Conservation (phyloP, 164 flowering plant species). For the Stephania yunnanensis region DNA sequence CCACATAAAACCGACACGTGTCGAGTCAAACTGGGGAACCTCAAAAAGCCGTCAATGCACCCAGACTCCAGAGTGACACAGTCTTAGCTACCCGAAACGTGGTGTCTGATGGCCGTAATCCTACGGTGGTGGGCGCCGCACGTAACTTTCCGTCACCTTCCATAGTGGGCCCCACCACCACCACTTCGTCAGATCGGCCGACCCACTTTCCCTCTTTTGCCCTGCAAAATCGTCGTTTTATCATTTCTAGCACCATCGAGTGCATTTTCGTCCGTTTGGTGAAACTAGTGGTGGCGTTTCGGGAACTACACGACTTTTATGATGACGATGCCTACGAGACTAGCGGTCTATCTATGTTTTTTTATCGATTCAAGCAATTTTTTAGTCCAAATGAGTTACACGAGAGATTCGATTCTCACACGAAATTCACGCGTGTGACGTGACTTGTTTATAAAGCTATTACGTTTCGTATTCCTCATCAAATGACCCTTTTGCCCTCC, state of each 20-base stretch:
- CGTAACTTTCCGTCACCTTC: neutral
- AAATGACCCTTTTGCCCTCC: too few relatives aligned
- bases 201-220: too few relatives aligned
- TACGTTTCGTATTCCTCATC: too few relatives aligned
- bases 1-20: neutral
- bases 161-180: neutral
- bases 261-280: neutral
- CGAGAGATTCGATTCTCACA: too few relatives aligned
- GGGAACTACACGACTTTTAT: neutral
- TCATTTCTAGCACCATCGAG: neutral
- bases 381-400: too few relatives aligned
- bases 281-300: neutral
- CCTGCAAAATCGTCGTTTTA: neutral
- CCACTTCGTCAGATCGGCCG: neutral
- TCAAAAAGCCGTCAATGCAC: neutral
- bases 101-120: neutral
- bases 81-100: neutral
- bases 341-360: too few relatives aligned
- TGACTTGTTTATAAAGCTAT: too few relatives aligned
- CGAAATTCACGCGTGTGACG: too few relatives aligned
- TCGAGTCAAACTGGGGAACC: neutral
- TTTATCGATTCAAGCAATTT: too few relatives aligned
- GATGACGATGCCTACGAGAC: too few relatives aligned
- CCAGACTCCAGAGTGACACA: too few relatives aligned
- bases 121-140: conserved; percentile 3